phyloP scores from a whole-genome alignment of 768 basidiomycete species.

The Wakefieldia striispora region DNA sequence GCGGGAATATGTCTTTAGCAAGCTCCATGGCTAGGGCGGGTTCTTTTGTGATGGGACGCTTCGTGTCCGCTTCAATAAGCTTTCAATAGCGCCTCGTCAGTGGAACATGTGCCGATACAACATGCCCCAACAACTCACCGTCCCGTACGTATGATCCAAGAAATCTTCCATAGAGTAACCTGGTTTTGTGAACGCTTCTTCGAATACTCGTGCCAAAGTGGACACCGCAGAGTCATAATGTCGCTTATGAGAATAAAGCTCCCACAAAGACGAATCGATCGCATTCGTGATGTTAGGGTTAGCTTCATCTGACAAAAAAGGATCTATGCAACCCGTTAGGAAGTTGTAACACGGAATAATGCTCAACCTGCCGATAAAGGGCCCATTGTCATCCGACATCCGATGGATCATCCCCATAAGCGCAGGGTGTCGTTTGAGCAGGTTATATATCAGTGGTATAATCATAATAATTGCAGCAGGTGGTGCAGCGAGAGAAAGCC shows the following conservation, averaged over 20 bases:
- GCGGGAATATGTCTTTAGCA: conserved; percentile 28
- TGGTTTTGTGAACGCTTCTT: conserved; percentile 93
- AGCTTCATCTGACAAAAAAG: conserved; percentile 61
- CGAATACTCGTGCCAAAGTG: conserved; percentile 83
- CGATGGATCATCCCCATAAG: conserved; percentile 94
- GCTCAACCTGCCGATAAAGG: conserved; percentile 33
- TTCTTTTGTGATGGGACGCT: conserved; percentile 77
- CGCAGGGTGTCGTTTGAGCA: conserved; percentile 87
- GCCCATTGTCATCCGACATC: conserved; percentile 34
- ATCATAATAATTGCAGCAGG: conserved; percentile 89
- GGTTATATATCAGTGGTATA: conserved; percentile 92
- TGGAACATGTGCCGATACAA: not conserved
- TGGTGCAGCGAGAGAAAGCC: conserved; percentile 79
- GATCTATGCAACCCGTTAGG: conserved; percentile 44
- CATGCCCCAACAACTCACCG: conserved; percentile 45
- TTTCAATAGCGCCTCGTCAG: conserved; percentile 4
- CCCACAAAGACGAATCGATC: conserved; percentile 89
- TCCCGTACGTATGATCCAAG: conserved; percentile 87
- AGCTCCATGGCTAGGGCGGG: conserved; percentile 54
- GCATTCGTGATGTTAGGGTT: conserved; percentile 81
- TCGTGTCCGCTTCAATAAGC: conserved; percentile 85
- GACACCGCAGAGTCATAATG: conserved; percentile 90
- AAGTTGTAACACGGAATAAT: not conserved
- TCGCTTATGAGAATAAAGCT: conserved; percentile 69
- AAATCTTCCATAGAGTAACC: conserved; percentile 93